Evolutionary conservation across 345 rosid species (phyloP).

Genomic region (Heritiera fomes): DNA sequence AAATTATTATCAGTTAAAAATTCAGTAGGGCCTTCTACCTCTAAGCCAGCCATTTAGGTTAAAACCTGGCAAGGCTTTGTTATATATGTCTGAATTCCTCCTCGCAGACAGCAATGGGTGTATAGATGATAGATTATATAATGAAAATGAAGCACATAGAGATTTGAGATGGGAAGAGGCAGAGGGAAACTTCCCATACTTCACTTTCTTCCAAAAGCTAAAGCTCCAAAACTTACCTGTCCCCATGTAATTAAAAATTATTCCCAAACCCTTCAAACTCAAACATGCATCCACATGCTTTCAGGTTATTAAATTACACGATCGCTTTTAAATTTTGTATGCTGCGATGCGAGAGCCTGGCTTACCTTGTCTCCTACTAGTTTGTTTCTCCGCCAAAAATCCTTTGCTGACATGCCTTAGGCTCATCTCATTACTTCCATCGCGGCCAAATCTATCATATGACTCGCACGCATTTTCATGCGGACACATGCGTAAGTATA

Average conservation of each 20-base stretch:
- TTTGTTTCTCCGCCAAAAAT: neutral
- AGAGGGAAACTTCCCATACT: constrained; percentile 16
- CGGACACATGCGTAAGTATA: neutral
- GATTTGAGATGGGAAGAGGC: neutral
- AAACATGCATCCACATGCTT: constrained; percentile 5
- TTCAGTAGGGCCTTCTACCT: no score
- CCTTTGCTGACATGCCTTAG: neutral
- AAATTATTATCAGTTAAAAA: no score
- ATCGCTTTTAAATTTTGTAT: neutral
- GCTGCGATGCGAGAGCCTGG: neutral
- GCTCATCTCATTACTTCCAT: neutral
- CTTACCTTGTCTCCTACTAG: constrained; percentile 1
- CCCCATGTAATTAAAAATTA: neutral
- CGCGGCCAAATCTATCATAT: neutral
- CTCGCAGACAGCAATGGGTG: neutral
- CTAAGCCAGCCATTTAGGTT: no score
- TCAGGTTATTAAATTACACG: neutral
- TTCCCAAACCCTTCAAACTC: neutral
- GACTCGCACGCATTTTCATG: neutral
- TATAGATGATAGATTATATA: no score
- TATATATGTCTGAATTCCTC: neutral
- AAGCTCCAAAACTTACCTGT: constrained; percentile 14
- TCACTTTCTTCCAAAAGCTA: constrained; percentile 22
- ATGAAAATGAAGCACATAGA: neutral
- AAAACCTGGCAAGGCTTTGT: neutral